Base-by-base conservation (phyloP, 768 basidiomycete species). In the Termitomyces sp. region DNA sequence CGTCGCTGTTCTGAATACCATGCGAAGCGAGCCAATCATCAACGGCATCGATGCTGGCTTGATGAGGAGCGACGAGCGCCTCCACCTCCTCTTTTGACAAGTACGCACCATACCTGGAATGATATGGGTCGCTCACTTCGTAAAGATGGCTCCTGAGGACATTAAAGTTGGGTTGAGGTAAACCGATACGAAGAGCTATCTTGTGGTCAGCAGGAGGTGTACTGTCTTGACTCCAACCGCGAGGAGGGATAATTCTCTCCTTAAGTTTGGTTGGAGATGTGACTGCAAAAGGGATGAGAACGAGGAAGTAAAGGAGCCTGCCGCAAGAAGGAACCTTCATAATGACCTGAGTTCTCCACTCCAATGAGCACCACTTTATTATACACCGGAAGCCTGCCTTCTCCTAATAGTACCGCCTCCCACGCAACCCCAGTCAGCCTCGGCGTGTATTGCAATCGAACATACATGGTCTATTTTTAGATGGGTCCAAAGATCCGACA, bases 31-130 rank as follows among this genome's bases (percentile, higher is more conserved):
- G 72, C 88, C 89, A 91, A 51, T 79, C 75, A 36, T 81, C 74
- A 49, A 90, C 84, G 0, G 72, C 67, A 31, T 76, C 69, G n/a
- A 86, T 49, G 36, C 81, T 82, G 59, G 80, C 77, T 0, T 74
- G 74, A 59, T 83, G 77, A 5, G 88, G 88, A 5, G 80, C 77
- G 56, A 87, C 78, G 47, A 90, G 73, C 3, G 66, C 76, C 26
- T 88, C 85, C 3, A 86, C 85, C 60, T 89, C 82, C 55, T 78
- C 80, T 71, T 87, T 87, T 39, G 86, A 79, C 48, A 90, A 69
- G 61, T 84, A 76, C 16, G 75, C 72, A 0, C 83, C 84, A 54
- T 71, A 84, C 61, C 79, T 76, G 34, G 69, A 63, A 55, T 85
- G 82, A 47, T 64, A 68, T 0, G 84, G 84, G 57, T 86, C 74